Conservation (phyloP, 2,329 filamentous ascomycete species). For the Cladosporium velox region DNA sequence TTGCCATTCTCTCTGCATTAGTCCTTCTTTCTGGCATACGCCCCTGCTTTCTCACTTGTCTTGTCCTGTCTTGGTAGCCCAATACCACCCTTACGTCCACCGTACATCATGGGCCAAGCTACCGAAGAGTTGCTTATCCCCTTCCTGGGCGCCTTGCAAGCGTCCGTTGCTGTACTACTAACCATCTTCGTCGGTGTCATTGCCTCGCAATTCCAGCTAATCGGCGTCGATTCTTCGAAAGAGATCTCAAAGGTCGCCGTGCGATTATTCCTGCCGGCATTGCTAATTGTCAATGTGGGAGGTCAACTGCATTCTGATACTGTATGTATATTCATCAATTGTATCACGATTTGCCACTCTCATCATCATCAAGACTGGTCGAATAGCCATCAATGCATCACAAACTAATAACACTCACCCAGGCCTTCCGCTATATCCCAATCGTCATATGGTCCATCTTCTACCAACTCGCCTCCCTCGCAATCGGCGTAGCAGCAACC, state of each 20-base stretch:
- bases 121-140: slow-evolving; percentile 36
- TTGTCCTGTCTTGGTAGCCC: not conserved
- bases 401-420: not conserved
- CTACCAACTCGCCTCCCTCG: slow-evolving; percentile 54
- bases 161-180: slow-evolving; percentile 56
- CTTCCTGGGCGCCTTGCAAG: slow-evolving; percentile 58
- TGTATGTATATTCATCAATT: slow-evolving; percentile 39
- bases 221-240: slow-evolving; percentile 51
- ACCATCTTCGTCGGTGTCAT: slow-evolving; percentile 56
- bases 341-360: not conserved
- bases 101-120: slow-evolving; percentile 17
- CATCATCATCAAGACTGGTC: not conserved
- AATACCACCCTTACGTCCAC: slow-evolving; percentile 1
- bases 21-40: slow-evolving; percentile 5
- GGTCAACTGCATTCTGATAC: slow-evolving; percentile 52
- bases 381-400: not conserved
- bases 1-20: slow-evolving; percentile 1
- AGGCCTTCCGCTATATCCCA: slow-evolving; percentile 28
- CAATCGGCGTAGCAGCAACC: slow-evolving; percentile 48
- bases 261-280: slow-evolving; percentile 55
- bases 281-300: slow-evolving; percentile 57
- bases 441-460: slow-evolving; percentile 52
- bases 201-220: slow-evolving; percentile 52
- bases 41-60: not conserved
- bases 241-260: slow-evolving; percentile 57